phyloP scores from a whole-genome alignment of 768 basidiomycete species.

The Suillus occidentalis region DNA sequence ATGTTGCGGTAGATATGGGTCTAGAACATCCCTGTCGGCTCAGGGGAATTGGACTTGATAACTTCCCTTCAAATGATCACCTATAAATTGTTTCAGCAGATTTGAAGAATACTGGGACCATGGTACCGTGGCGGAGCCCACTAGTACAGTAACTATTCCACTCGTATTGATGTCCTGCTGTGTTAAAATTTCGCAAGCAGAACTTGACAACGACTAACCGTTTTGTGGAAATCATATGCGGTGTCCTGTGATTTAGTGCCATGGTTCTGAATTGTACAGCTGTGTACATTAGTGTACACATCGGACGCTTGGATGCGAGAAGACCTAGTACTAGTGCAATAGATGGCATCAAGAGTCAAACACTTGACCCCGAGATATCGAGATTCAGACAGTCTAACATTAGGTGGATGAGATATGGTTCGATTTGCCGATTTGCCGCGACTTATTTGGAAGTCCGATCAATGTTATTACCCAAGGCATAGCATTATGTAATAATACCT shows the following conservation, averaged over 20 bases:
- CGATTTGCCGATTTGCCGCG: too few relatives aligned
- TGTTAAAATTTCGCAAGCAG: neutral
- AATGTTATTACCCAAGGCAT: too few relatives aligned
- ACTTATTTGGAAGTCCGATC: too few relatives aligned
- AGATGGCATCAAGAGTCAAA: neutral
- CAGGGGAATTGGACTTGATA: neutral
- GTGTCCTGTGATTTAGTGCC: neutral
- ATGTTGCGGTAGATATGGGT: neutral
- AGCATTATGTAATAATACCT: too few relatives aligned
- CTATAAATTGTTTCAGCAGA: neutral
- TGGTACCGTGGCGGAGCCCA: neutral
- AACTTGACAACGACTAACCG: neutral
- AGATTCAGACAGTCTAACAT: neutral
- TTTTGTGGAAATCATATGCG: neutral
- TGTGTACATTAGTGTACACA: neutral
- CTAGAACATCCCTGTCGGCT: neutral
- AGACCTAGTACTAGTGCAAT: neutral
- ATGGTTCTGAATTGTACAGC: neutral
- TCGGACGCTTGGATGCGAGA: neutral
- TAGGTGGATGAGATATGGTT: too few relatives aligned
- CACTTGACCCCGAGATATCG: neutral
- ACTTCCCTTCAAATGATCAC: neutral
- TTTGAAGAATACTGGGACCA: neutral
- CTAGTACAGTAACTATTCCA: neutral
- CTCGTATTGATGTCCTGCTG: neutral